These are phyloP conservation scores for Capronia coronata DNA, from an alignment of 2,329 filamentous ascomycete genomes.

Conservation along the genomic window DNA sequence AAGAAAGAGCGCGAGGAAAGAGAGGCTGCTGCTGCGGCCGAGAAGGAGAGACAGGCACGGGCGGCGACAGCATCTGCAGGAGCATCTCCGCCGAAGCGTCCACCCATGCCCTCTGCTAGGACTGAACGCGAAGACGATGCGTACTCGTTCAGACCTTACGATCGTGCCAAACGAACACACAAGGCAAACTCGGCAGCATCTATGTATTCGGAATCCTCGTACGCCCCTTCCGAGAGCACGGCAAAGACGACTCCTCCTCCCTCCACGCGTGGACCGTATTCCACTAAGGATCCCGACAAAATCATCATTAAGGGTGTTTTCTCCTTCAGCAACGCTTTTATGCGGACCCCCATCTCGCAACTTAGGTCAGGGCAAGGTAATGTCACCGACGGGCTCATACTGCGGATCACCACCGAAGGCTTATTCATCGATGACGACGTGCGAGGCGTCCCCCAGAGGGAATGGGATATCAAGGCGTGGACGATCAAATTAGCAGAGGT, in stretches of 20 bases:
- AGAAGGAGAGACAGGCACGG: slow-evolving; percentile 49
- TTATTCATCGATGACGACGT: slow-evolving; percentile 97
- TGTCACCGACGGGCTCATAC: slow-evolving; percentile 85
- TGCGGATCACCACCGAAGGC: slow-evolving; percentile 88
- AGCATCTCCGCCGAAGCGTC: slow-evolving; percentile 30
- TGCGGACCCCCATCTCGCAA: slow-evolving; percentile 83
- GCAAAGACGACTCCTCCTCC: slow-evolving; percentile 76
- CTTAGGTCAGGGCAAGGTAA: slow-evolving; percentile 75
- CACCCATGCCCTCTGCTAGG: slow-evolving; percentile 34
- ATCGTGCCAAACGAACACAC: slow-evolving; percentile 56
- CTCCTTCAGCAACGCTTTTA: slow-evolving; percentile 81
- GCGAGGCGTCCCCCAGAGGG: slow-evolving; percentile 80
- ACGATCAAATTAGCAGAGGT: slow-evolving; percentile 89
- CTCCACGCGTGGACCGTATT: slow-evolving; percentile 69
- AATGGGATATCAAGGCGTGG: slow-evolving; percentile 99
- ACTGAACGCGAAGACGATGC: slow-evolving; percentile 51
- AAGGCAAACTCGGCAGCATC: slow-evolving; percentile 61
- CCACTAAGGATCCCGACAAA: slow-evolving; percentile 87
- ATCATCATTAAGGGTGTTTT: slow-evolving; percentile 93
- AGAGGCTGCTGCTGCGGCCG: slow-evolving; percentile 33
- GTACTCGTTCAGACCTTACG: slow-evolving; percentile 72
- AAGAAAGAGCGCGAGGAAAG: slow-evolving; percentile 33
- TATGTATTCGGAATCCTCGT: slow-evolving; percentile 75
- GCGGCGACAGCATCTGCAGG: slow-evolving; percentile 35
- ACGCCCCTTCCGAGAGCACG: slow-evolving; percentile 76